Percentiles rank a stretch among this genome's conserved stretches.
Evolutionary conservation across 2,329 filamentous ascomycete species (phyloP).

Genomic region (Fusarium sp.): DNA sequence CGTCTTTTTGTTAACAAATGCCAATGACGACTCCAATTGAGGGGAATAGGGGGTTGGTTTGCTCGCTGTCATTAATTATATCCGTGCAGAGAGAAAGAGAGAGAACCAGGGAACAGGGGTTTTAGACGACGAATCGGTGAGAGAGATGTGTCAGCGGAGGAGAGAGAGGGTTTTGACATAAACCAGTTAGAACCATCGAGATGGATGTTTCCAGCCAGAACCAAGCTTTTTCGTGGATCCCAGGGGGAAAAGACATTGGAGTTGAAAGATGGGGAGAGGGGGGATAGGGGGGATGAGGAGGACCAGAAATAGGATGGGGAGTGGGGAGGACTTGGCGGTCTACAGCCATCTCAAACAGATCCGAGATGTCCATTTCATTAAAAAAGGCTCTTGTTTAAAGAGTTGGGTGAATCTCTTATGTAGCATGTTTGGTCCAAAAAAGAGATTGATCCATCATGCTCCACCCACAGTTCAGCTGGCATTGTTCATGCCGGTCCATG

Average conservation of each 20-base stretch:
- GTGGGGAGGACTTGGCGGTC: neutral
- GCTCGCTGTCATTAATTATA: slow-evolving; percentile 1
- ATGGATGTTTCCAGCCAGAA: neutral
- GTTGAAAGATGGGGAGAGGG: neutral
- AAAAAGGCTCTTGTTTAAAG: neutral
- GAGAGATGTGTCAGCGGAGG: neutral
- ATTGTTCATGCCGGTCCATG: neutral
- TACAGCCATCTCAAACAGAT: slow-evolving; percentile 25
- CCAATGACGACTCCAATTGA: slow-evolving; percentile 5
- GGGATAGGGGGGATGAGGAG: neutral
- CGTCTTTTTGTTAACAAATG: neutral
- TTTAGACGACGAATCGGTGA: neutral
- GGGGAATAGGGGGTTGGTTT: slow-evolving; percentile 21
- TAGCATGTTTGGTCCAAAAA: neutral
- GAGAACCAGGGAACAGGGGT: neutral
- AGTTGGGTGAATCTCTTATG: neutral
- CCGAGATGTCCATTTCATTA: slow-evolving; percentile 30
- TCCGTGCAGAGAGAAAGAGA: neutral
- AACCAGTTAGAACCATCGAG: neutral
- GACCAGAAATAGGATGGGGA: neutral
- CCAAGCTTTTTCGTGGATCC: neutral
- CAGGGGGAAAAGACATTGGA: neutral
- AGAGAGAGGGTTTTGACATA: neutral
- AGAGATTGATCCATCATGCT: neutral
- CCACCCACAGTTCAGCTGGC: slow-evolving; percentile 4